Percentiles rank a stretch among this genome's conserved stretches.
Conservation (phyloP, 2,329 filamentous ascomycete species). For the Xylariomycetidae sp. region DNA sequence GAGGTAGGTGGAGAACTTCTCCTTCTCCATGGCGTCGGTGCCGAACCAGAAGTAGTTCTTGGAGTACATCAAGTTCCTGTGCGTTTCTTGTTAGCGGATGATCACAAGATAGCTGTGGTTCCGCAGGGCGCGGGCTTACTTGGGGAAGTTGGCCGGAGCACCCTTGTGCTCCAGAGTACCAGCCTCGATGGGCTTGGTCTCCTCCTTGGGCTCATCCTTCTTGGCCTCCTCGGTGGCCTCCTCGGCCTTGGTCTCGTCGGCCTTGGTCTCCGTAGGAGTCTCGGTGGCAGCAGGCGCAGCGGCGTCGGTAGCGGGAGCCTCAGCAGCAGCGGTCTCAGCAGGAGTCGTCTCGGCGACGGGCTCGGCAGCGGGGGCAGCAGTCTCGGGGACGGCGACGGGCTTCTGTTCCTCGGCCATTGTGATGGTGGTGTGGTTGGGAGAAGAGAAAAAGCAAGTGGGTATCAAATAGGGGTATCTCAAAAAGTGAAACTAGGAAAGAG, state of each 20-base stretch:
- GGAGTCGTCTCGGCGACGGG: constrained; percentile 27
- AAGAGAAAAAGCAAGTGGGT: constrained; percentile 29
- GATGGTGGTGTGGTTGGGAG: constrained; percentile 32
- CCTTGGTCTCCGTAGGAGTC: constrained; percentile 28
- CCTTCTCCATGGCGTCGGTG: constrained; percentile 64
- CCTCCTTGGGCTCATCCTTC: constrained; percentile 51
- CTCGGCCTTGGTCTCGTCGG: constrained; percentile 28
- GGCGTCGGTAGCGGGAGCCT: constrained; percentile 34
- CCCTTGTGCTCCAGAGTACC: constrained; percentile 87
- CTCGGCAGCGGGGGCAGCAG: constrained; percentile 32
- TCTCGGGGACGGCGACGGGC: constrained; percentile 56
- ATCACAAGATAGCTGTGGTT: no score
- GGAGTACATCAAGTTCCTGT: constrained; percentile 77
- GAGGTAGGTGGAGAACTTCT: constrained; percentile 70
- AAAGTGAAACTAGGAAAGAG: constrained; percentile 36
- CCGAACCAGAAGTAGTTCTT: constrained; percentile 94
- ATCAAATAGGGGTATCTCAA: constrained; percentile 47
- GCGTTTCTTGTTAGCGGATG: constrained; percentile 3
- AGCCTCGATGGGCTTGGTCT: constrained; percentile 68
- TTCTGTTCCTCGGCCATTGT: constrained; percentile 72
- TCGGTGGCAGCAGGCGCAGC: constrained; percentile 36
- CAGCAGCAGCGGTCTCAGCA: constrained; percentile 17
- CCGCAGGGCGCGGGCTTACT: constrained; percentile 53
- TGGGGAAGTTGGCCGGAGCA: constrained; percentile 72
- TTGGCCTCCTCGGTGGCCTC: constrained; percentile 34